phyloP scores from a whole-genome alignment of 257 asterid genomes.

The Gentiana macrophylla region DNA sequence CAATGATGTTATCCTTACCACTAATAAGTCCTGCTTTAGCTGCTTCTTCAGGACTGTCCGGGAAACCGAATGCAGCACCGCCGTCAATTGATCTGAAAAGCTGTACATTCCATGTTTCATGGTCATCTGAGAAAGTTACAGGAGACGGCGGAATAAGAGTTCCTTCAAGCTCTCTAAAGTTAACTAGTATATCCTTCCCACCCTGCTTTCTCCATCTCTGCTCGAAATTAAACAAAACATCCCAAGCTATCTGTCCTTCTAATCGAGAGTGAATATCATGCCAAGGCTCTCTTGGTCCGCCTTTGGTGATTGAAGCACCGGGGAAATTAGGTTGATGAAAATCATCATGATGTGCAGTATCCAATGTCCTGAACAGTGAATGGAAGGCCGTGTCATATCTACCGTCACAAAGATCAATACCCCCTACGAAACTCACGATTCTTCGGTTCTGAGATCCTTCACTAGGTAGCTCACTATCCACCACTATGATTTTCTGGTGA shows the following conservation, averaged over 20 bases:
- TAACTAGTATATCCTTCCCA: conserved; percentile 53
- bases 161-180: conserved; percentile 51
- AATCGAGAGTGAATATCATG: conserved; percentile 74
- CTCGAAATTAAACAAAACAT: conserved; percentile 69
- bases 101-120: conserved; percentile 78
- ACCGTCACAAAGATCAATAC: conserved; percentile 85
- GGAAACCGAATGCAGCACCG: conserved; percentile 90
- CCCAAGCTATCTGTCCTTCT: conserved; percentile 91
- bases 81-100: conserved; percentile 79
- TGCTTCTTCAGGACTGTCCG: conserved; percentile 69
- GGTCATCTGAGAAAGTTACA: conserved; percentile 56
- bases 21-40: conserved; percentile 67
- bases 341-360: conserved; percentile 75
- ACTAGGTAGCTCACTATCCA: conserved; percentile 49
- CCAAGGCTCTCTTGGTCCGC: conserved; percentile 93
- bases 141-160: conserved; percentile 66
- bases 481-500: conserved; percentile 73
- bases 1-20: conserved; percentile 72
- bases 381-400: conserved; percentile 78
- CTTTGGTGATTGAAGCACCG: conserved; percentile 52
- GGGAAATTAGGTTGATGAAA: conserved; percentile 78
- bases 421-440: conserved; percentile 80
- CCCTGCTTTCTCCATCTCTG: conserved; percentile 93
- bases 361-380: conserved; percentile 70
- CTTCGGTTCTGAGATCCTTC: conserved; percentile 37